Conservation (phyloP, 352 stramenopile species). For the Elongisporangium prolatum region DNA sequence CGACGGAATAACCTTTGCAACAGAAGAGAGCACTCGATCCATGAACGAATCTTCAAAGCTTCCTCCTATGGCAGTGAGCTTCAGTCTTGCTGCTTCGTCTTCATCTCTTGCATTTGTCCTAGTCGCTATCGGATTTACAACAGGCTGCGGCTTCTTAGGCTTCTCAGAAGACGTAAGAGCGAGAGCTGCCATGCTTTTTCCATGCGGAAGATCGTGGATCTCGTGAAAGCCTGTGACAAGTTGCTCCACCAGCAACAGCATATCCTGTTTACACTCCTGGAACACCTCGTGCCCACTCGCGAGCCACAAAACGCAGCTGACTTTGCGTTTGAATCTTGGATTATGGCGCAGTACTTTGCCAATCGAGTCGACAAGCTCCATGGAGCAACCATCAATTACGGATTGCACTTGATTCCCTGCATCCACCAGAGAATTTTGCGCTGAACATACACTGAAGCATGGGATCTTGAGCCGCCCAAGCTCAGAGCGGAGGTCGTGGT, state of each 20-base stretch:
- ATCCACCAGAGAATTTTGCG: constrained; percentile 84
- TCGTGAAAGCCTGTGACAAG: constrained; percentile 94
- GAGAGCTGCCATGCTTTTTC: constrained; percentile 3
- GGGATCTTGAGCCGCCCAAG: constrained; percentile 59
- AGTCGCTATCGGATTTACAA: constrained; percentile 17
- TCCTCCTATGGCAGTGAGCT: constrained; percentile 7
- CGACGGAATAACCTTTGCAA: constrained; percentile 33
- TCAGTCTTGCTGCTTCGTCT: constrained; percentile 1
- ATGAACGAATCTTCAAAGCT: constrained; percentile 89
- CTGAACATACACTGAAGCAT: constrained; percentile 86
- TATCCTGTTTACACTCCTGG: constrained; percentile 89
- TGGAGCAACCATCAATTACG: constrained; percentile 46
- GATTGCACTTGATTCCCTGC: constrained; percentile 70
- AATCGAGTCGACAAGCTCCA: constrained; percentile 75
- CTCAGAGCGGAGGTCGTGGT: constrained; percentile 68
- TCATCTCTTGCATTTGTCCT: constrained; percentile 14
- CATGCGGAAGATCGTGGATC: constrained; percentile 56
- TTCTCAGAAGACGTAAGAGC: neutral
- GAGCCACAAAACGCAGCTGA: constrained; percentile 73
- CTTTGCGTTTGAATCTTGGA: constrained; percentile 6
- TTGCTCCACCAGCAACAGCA: constrained; percentile 89
- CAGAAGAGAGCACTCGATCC: constrained; percentile 70
- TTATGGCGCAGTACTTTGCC: constrained; percentile 52
- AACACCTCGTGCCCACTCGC: constrained; percentile 92
- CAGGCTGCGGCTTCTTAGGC: constrained; percentile 14